Percentiles rank a stretch among this genome's conserved stretches.
These are phyloP conservation scores for Boechera divaricarpa DNA, from an alignment of 345 rosid species.

Conservation along the genomic window DNA sequence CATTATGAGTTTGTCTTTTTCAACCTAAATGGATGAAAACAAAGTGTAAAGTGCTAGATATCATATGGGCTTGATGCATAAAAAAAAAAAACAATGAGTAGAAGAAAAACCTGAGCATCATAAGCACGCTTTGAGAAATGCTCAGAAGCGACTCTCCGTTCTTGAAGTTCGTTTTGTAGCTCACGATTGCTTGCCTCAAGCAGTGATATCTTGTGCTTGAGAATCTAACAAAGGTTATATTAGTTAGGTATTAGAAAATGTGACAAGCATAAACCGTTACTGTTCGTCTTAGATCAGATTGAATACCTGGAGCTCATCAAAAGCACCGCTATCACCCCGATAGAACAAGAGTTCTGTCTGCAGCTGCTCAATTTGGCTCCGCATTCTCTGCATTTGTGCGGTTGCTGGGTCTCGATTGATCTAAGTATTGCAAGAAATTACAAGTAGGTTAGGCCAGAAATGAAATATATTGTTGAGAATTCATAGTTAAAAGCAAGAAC, in stretches of 20 bases:
- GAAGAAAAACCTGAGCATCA: constrained; percentile 77
- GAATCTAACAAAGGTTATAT: constrained; percentile 55
- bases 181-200: constrained; percentile 89
- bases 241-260: constrained; percentile 28
- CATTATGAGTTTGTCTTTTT: constrained; percentile 81
- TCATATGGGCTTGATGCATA: constrained; percentile 16
- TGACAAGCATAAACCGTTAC: constrained; percentile 15
- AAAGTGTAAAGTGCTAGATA: constrained; percentile 20
- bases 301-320: constrained; percentile 90
- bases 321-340: constrained; percentile 68
- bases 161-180: constrained; percentile 77
- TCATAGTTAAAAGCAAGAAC: constrained; percentile 26
- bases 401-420: constrained; percentile 92
- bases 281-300: constrained; percentile 25
- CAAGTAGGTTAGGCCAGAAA: constrained; percentile 2
- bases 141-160: constrained; percentile 67
- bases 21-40: constrained; percentile 60
- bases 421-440: constrained; percentile 41
- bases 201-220: constrained; percentile 79
- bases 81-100: constrained; percentile 15
- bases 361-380: constrained; percentile 93
- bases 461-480: constrained; percentile 1
- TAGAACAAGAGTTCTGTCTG: constrained; percentile 84
- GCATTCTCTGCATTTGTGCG: constrained; percentile 83
- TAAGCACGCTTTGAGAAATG: constrained; percentile 76